These are phyloP conservation scores for Saccharomyces pastorianus DNA, from an alignment of 1,139 yeast species.

Conservation along the genomic window DNA sequence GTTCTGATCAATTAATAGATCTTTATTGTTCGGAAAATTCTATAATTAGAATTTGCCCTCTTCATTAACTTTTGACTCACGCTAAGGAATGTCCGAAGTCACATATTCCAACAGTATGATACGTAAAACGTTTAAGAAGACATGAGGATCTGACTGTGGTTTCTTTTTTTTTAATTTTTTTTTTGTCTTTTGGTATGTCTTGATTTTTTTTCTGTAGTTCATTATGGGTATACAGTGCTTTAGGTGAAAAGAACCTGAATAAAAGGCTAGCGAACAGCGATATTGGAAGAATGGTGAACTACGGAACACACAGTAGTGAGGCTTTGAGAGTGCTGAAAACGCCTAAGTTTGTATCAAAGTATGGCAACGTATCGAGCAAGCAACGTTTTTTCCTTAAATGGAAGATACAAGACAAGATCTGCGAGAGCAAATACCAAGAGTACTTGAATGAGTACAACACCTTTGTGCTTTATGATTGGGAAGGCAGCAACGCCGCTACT, in stretches of 20 bases:
- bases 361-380: neutral
- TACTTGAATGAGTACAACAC: constrained; percentile 4
- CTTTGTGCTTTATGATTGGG: constrained; percentile 8
- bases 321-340: neutral
- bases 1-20: too few relatives aligned
- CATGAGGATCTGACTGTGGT: too few relatives aligned
- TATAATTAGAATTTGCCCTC: too few relatives aligned
- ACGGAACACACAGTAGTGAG: neutral
- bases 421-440: constrained; percentile 4
- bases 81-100: too few relatives aligned
- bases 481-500: neutral
- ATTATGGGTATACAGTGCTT: neutral
- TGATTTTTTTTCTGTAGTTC: neutral
- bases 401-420: neutral
- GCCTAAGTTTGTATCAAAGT: neutral
- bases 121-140: too few relatives aligned
- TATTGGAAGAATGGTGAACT: neutral
- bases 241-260: neutral
- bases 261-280: neutral
- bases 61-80: too few relatives aligned
- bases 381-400: constrained; percentile 2
- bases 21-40: too few relatives aligned
- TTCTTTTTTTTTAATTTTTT: neutral
- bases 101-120: too few relatives aligned
- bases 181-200: too few relatives aligned